Percentiles rank a stretch among this genome's conserved stretches.
These are phyloP conservation scores for Termitomyces sp. DNA, from an alignment of 768 basidiomycete genomes.

Conservation along the genomic window DNA sequence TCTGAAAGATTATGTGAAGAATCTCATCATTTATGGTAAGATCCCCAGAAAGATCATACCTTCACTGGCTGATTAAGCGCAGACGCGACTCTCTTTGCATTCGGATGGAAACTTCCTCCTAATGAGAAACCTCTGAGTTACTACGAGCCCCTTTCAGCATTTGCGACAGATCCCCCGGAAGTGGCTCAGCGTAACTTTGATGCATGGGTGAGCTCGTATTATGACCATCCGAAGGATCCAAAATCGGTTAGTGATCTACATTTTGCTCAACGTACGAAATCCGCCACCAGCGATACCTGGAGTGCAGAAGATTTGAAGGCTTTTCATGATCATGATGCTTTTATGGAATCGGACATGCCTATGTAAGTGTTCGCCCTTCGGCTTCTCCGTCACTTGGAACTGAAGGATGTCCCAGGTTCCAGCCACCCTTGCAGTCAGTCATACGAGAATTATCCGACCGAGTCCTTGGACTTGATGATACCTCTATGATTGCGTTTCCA, in stretches of 20 bases:
- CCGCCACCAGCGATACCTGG: conserved; percentile 15
- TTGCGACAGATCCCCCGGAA: conserved; percentile 8
- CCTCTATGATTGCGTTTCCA: conserved; percentile 7
- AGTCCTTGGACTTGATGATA: conserved; percentile 18
- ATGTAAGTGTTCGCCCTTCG: conserved; percentile 13
- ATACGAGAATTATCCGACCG: conserved; percentile 14
- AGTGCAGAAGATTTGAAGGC: conserved; percentile 15
- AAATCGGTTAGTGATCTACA: conserved; percentile 18
- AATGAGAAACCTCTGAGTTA: conserved; percentile 12
- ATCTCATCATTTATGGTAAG: conserved; percentile 29
- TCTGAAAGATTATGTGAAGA: conserved; percentile 24
- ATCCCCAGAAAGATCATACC: not conserved
- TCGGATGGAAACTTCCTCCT: conserved; percentile 22
- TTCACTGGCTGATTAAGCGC: not conserved
- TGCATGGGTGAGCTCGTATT: conserved; percentile 26
- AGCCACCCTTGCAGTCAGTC: conserved; percentile 17
- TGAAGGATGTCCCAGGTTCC: conserved; percentile 11
- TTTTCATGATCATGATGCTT: conserved; percentile 14
- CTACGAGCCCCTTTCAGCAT: conserved; percentile 1
- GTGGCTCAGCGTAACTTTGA: conserved; percentile 18
- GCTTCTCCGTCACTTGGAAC: not conserved
- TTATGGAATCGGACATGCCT: conserved; percentile 14
- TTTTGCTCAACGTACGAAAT: conserved; percentile 13
- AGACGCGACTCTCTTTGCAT: conserved; percentile 28
- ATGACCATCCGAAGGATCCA: conserved; percentile 17